Base-by-base conservation (phyloP, 345 rosid species). In the Salix viminalis region DNA sequence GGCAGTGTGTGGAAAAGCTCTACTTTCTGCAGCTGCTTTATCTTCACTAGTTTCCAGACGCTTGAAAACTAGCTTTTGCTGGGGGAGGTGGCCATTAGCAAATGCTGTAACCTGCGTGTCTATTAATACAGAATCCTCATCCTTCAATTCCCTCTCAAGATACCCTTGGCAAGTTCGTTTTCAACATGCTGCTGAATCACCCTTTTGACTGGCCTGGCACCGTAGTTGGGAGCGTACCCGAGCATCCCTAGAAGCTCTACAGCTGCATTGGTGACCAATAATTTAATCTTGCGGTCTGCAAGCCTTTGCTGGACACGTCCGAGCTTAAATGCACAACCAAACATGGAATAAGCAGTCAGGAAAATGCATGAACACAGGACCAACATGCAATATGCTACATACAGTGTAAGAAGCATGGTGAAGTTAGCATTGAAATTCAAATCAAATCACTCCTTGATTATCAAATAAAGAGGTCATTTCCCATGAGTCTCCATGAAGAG, bases 181-280 rank as follows among this genome's bases (percentile, higher is more conserved):
- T 94, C 99, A 7, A 94, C 89, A 66, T 96, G 82, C 81, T 94
- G 98, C 77, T 96, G 99, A 81, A 96, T 94, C 81, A 96, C 93
- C 62, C 99, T 87, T 87, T 96, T 96, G 41, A 96, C 98, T 1
- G 99, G 98, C 81, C 99, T 85, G 13, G 98, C 99, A 61, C 99
- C 99, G 7, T 96, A 96, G 89, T 84, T 94, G 0, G 97, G 97
- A 76, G 94, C 99, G 68, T 94, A 96, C 32, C 99, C 97, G 6
- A 94, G 97, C 81, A 76, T 90, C 12, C 91, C 99, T 0, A 96
- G 93, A 72, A 92, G 93, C 69, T 89, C 89, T 37, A 92, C 86
- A 23, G 99, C 96, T 7, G 87, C 89, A 61, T 94, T 94, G 0
- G 85, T 90, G 66, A 96, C 87, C 78, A 44, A 61, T n/a, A 94